Evolutionary conservation across 2,329 filamentous ascomycete genomes (phyloP).

Genomic region (Sclerotinia nivalis): DNA sequence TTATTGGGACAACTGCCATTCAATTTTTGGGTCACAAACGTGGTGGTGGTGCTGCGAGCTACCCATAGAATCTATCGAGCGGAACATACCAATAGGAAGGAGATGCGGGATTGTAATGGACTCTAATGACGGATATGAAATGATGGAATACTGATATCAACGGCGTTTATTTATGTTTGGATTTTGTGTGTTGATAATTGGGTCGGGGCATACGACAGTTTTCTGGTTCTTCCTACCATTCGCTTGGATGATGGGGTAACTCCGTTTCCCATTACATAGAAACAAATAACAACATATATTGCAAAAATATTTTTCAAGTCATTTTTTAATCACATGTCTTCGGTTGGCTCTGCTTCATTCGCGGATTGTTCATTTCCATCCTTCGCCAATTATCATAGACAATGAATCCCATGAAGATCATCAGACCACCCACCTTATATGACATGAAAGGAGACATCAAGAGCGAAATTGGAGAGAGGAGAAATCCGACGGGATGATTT

Average conservation of each 20-base stretch:
- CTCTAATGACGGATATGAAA: neutral
- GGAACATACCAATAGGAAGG: neutral
- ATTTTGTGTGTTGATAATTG: neutral
- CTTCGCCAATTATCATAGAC: neutral
- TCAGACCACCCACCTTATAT: neutral
- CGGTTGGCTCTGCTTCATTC: neutral
- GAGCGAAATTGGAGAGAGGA: too few relatives aligned
- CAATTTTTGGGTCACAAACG: conserved; percentile 25
- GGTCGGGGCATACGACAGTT: neutral
- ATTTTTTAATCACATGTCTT: too few relatives aligned
- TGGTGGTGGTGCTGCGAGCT: neutral
- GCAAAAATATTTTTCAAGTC: neutral
- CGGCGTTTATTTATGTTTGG: neutral
- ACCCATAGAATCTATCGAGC: neutral
- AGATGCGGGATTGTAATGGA: neutral
- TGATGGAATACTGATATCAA: neutral
- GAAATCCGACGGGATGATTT: too few relatives aligned
- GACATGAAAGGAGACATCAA: neutral
- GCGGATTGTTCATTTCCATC: neutral
- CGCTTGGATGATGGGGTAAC: neutral
- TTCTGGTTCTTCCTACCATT: neutral
- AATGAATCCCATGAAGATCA: neutral
- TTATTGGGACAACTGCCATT: conserved; percentile 58
- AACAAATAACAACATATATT: neutral
- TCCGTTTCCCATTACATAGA: neutral